Evolutionary conservation across 192 early-diverging fungal genomes (phyloP).

Genomic region (Dissophora ornata): DNA sequence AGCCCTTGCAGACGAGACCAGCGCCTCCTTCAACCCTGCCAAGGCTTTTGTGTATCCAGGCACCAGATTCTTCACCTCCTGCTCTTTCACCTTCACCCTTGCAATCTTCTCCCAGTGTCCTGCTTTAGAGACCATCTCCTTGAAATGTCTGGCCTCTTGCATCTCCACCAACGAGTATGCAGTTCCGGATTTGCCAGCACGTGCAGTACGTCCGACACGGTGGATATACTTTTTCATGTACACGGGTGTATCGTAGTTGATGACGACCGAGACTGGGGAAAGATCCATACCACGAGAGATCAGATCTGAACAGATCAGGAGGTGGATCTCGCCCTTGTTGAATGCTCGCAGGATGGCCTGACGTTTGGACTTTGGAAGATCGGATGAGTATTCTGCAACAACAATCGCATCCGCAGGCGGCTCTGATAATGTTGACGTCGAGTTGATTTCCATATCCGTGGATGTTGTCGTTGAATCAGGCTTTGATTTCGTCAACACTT

Average conservation of each 20-base stretch:
- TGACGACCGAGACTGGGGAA: constrained; percentile 77
- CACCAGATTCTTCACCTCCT: constrained; percentile 50
- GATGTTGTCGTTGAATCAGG: background rate
- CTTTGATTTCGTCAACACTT: constrained; percentile 10
- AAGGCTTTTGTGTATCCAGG: constrained; percentile 53
- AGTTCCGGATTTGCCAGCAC: constrained; percentile 85
- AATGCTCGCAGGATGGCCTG: constrained; percentile 71
- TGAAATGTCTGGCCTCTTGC: constrained; percentile 77
- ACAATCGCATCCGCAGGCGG: constrained; percentile 19
- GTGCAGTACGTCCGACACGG: constrained; percentile 90
- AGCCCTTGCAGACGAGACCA: constrained; percentile 16
- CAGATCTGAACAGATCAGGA: constrained; percentile 88
- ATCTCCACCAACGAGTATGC: constrained; percentile 80
- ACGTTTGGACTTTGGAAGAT: constrained; percentile 72
- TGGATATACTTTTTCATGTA: constrained; percentile 92
- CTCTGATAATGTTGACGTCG: background rate
- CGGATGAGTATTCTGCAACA: constrained; percentile 82
- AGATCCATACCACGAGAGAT: constrained; percentile 93
- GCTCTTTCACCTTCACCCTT: constrained; percentile 62
- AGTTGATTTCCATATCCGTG: constrained; percentile 8
- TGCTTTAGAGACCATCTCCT: constrained; percentile 73
- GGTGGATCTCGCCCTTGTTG: constrained; percentile 71
- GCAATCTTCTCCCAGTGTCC: constrained; percentile 69
- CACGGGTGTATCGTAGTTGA: constrained; percentile 89
- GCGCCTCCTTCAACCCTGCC: constrained; percentile 35